Evolutionary conservation across 257 asterid species (phyloP), one percentile per base, ranked within the genome.

Genomic region (Coffea canephora): DNA sequence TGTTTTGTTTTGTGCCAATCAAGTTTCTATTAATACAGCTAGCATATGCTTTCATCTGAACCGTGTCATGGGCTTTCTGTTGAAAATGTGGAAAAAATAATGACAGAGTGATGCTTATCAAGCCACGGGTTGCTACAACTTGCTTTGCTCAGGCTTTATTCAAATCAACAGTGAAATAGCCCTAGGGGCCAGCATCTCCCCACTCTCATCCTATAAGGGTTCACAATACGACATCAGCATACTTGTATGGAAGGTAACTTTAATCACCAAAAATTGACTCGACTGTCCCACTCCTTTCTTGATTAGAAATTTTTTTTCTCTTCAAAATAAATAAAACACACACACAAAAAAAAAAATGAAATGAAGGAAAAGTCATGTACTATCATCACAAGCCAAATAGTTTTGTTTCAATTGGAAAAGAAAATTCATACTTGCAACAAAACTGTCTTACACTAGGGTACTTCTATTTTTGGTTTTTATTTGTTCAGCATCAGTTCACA

Each of bases 71-170:
- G 43, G 74, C 59, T 39, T 39, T 84, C 74, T 83, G 76, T n/a
- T 79, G 62, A 77, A 85, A 85, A 57, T 82, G 82, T 66, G 80
- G 80, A 68, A 39, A 39, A 76, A 82, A 65, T 78, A 79, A 80
- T 87, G 82, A 85, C 93, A 94, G 98, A 91, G 96, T 75, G 97
- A 94, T 88, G 94, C 96, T 4, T 94, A 94, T 88, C 96, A 94
- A 90, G 96, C 97, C 85, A 94, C 98, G 31, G 98, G 98, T 1
- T 93, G 98, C 90, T 91, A 93, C 94, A 93, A 93, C 83, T 86
- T 93, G 88, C 90, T 91, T 13, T 93, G 98, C 82, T 88, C 95
- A n/a, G 98, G 98, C 76, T 93, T 93, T 87, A 75, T 93, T 87
- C 98, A 93, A 91, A 86, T 92, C 86, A 91, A 86, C 82, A 93